Base-by-base conservation (phyloP, 768 basidiomycete species). In the Hygrophorus pudorinus region DNA sequence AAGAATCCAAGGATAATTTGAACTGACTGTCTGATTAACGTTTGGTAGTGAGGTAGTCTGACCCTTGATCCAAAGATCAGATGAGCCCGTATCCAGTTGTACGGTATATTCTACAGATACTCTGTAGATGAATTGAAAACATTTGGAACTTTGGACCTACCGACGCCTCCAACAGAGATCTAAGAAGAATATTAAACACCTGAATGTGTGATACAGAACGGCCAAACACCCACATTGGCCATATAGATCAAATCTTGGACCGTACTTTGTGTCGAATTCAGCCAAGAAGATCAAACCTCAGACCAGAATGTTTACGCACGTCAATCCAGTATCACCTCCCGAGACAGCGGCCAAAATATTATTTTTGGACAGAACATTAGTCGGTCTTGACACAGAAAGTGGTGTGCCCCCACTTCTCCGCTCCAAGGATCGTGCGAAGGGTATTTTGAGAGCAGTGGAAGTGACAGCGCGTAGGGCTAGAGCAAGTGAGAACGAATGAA, bases 1-100 rank as follows among this genome's bases (percentile, higher is more conserved):
- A 16, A 45, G 32, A 30, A 24, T 5, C 42, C 14, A n/a, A 42
- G 36, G 41, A 41, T 18, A 17, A 42, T 21, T 27, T 21, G 42
- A 27, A 61, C 73, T 45, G 47, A 81, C 82, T 21, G 73, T 78
- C 44, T 65, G 56, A 11, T 63, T 62, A 29, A 67, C 55, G 44
- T 67, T 68, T 21, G 79, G 75, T 48, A 79, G 57, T 11, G 77
- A 70, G 30, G 63, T 62, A 1, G 59, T 56, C 27, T 63, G 48
- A 16, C 72, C 71, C 49, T 73, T 64, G 41, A 85, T 70, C 79
- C 86, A 89, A 24, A 91, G 70, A 62, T 91, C 88, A 50, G 76
- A 83, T 8, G 86, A 89, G 48, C 88, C 88, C 1, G 86, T 88
- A 62, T 91, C 88, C 38, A 91, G 65, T 59, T 91, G 88, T 11